phyloP scores from a whole-genome alignment of 225 moss, liverwort and hornwort species.

The Takakia lepidozioides region DNA sequence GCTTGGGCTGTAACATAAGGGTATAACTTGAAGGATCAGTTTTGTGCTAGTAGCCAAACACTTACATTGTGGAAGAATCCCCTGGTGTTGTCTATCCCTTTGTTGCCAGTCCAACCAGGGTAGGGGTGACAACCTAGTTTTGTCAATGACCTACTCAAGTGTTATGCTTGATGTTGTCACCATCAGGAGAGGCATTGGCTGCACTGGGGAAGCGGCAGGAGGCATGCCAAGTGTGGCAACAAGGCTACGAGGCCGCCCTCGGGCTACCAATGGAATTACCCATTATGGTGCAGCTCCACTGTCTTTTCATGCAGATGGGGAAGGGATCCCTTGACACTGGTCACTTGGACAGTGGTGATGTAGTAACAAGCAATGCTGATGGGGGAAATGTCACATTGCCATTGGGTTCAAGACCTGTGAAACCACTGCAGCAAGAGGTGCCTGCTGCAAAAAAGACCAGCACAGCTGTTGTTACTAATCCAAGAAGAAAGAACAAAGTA shows the following conservation, averaged over 20 bases:
- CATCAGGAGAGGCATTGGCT: constrained; percentile 66
- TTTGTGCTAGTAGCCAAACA: no score
- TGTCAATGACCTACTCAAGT: constrained; percentile 11
- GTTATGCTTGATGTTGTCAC: constrained; percentile 19
- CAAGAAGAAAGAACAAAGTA: constrained; percentile 29
- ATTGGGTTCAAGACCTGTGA: no score
- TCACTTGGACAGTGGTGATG: no score
- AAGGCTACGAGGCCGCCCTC: constrained; percentile 61
- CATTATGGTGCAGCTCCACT: constrained; percentile 61
- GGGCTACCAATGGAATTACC: constrained; percentile 66
- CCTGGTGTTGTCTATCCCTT: no score
- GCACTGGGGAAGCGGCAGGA: constrained; percentile 64
- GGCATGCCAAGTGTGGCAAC: constrained; percentile 62
- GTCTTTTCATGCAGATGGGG: constrained; percentile 31
- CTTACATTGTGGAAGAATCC: no score
- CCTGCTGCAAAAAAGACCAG: constrained; percentile 2
- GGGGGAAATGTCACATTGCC: no score
- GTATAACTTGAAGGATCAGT: no score
- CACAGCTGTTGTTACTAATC: constrained; percentile 10
- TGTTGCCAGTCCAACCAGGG: no score
- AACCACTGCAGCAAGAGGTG: constrained; percentile 17
- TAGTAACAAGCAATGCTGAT: no score
- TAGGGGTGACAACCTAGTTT: not conserved
- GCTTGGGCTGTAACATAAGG: no score
- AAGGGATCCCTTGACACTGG: no score